Evolutionary conservation across 192 early-diverging fungal species (phyloP).

Genomic region (Podila horticola): DNA sequence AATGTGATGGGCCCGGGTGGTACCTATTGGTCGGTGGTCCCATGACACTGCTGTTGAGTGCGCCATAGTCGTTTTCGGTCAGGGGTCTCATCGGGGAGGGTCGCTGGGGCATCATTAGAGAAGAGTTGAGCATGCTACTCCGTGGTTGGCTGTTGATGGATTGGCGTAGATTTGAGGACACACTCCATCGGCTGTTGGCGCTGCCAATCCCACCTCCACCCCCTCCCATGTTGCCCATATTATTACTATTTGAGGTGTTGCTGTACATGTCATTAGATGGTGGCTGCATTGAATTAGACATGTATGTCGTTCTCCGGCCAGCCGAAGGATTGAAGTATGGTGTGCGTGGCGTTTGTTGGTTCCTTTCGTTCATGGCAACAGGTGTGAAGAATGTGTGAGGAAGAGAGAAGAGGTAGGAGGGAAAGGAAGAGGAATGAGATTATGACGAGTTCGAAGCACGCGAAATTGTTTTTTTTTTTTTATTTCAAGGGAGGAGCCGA

Average conservation of each 20-base stretch:
- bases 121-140: conserved; percentile 15
- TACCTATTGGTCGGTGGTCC: conserved; percentile 23
- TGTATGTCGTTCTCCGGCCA: background rate
- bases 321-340: conserved; percentile 2
- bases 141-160: conserved; percentile 18
- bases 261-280: conserved; percentile 9
- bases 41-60: conserved; percentile 36
- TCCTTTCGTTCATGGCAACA: background rate
- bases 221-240: background rate
- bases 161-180: conserved; percentile 24
- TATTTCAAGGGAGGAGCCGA: background rate
- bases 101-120: conserved; percentile 25
- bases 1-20: too few relatives aligned
- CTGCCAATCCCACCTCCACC: conserved; percentile 13
- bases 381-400: background rate
- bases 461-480: conserved; percentile 17
- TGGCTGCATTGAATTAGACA: conserved; percentile 10
- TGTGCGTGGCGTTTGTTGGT: conserved; percentile 8
- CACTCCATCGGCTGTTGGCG: conserved; percentile 33
- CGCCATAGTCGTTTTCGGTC: conserved; percentile 18
- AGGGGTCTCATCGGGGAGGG: conserved; percentile 38
- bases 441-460: background rate
- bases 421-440: background rate
- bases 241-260: conserved; percentile 3
- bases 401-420: background rate